Base-by-base conservation (phyloP, 2,329 filamentous ascomycete species). In the Colletotrichum musicola region DNA sequence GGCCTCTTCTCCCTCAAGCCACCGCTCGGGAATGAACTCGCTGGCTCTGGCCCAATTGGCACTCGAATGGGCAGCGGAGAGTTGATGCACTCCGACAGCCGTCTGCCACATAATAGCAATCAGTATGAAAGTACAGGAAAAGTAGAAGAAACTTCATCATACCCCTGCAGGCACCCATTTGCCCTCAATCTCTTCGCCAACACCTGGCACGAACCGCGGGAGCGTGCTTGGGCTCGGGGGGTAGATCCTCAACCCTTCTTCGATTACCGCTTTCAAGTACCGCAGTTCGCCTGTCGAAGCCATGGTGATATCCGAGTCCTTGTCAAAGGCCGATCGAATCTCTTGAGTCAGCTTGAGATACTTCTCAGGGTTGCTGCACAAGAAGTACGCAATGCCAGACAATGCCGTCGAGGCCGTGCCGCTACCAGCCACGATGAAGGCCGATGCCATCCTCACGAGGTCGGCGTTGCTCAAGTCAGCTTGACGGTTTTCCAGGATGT, bases 371-470 rank as follows among this genome's bases (percentile, higher is more conserved):
- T 80, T 77, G 4, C 46, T 73, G 1, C 74, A 66, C 12, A 87
- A 74, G 1, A 81, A 75, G 59, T 78, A 85, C 0, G 81, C 82
- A 0, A 77, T 75, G 3, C 82, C 83, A 0, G 77, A 75, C 9
- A 85, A 72, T 4, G 79, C 73, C 0, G 82, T 83, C 0, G 83
- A 82, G 0, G 83, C 84, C 0, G 84, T 85, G 57, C 85, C 83
- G 13, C 77, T 79, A 0, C 83, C 83, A 0, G 80, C 83, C 5
- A 77, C 25, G 16, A 79, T 73, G 6, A 79, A 67, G 4, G 64
- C 64, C 2, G 64, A 67, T 4, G 64, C 64, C 64, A 64, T 67
- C 22, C 53, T 46, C 35, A 63, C 18, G n/a, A 63, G 40, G 38
- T 58, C 64, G 18, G 53, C 59, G 27, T 67, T 64, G 53, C 53